These are phyloP conservation scores for Pisolithus microcarpus DNA, from an alignment of 768 basidiomycete genomes.

Conservation along the genomic window DNA sequence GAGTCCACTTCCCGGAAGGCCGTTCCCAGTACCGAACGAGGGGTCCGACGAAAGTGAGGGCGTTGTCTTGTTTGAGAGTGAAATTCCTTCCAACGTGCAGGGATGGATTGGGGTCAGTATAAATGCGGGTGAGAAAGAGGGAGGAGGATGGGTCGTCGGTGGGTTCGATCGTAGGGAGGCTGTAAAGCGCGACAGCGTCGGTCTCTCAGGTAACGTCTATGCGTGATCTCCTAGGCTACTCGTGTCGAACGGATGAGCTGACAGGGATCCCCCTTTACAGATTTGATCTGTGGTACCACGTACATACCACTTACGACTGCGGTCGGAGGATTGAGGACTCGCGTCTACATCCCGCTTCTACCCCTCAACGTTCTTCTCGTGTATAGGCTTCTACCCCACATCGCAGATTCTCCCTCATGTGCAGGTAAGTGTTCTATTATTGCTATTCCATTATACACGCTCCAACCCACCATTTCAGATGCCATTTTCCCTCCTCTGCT, in stretches of 20 bases:
- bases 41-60: conserved; percentile 74
- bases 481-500: conserved; percentile 59
- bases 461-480: conserved; percentile 31
- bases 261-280: conserved; percentile 24
- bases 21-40: conserved; percentile 61
- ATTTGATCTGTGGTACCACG: conserved; percentile 29
- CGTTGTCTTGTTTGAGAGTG: conserved; percentile 54
- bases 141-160: conserved; percentile 61
- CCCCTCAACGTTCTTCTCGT: conserved; percentile 57
- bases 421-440: conserved; percentile 15
- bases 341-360: conserved; percentile 47
- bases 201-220: conserved; percentile 36
- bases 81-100: conserved; percentile 22
- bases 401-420: conserved; percentile 18
- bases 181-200: conserved; percentile 24
- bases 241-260: background rate
- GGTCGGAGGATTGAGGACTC: conserved; percentile 31
- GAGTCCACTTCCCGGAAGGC: conserved; percentile 41
- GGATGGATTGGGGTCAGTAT: conserved; percentile 50
- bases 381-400: conserved; percentile 45
- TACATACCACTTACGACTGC: conserved; percentile 28
- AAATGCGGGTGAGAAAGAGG: conserved; percentile 40
- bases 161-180: conserved; percentile 36
- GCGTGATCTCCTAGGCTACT: too few relatives aligned
- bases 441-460: background rate